Percentiles rank a stretch among this genome's conserved stretches.
These are phyloP conservation scores for Glycine tomentella DNA, from an alignment of 306 rosid genomes.

Conservation along the genomic window DNA sequence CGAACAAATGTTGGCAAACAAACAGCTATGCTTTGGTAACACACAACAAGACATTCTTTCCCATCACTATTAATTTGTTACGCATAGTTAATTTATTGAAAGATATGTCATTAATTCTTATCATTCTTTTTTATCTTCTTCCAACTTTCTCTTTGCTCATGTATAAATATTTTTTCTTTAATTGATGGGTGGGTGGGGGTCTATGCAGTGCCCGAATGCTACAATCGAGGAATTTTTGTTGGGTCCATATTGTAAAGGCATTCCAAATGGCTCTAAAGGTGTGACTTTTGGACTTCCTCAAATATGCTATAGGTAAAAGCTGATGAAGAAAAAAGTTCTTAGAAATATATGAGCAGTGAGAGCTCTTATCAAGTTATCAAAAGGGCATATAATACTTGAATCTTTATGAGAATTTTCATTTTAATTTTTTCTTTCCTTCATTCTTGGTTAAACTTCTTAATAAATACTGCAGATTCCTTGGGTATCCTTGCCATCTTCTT, in stretches of 20 bases:
- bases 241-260: constrained; percentile 52
- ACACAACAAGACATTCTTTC: constrained; percentile 11
- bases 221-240: constrained; percentile 46
- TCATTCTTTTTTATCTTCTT: neutral
- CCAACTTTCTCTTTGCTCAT: constrained; percentile 35
- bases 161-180: neutral
- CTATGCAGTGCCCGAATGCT: constrained; percentile 46
- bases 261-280: constrained; percentile 44
- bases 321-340: constrained; percentile 34
- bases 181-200: constrained; percentile 61
- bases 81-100: constrained; percentile 19
- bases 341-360: constrained; percentile 62
- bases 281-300: constrained; percentile 55
- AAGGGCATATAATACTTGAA: constrained; percentile 45
- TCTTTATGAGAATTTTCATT: constrained; percentile 5
- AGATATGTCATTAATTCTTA: neutral
- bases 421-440: neutral
- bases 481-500: constrained; percentile 36
- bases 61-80: constrained; percentile 10
- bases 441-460: constrained; percentile 29
- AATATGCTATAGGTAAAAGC: constrained; percentile 27
- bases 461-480: constrained; percentile 42
- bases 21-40: constrained; percentile 35
- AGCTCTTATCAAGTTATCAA: constrained; percentile 70
- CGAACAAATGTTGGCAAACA: constrained; percentile 39